A percentile compares a stretch with the other conserved stretches of the same genome.
phyloP scores from a whole-genome alignment of 345 rosid genomes.

The Nephelium lappaceum region DNA sequence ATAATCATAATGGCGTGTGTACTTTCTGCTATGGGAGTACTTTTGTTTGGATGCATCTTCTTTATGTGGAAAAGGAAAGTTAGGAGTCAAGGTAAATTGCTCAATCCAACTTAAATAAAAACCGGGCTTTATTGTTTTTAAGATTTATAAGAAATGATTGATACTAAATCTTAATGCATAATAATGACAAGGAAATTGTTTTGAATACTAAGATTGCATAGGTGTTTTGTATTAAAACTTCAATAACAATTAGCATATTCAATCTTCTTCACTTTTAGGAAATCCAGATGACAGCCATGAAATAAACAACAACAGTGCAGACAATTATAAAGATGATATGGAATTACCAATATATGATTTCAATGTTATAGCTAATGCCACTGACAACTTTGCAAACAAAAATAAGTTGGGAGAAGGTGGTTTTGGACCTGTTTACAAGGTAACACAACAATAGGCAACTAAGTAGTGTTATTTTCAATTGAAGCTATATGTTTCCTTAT shows the following conservation, averaged over 20 bases:
- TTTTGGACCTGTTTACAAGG: slow-evolving; percentile 41
- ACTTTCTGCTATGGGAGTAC: neutral
- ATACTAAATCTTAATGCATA: too few relatives aligned
- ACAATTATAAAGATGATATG: neutral
- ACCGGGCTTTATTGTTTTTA: too few relatives aligned
- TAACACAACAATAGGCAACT: slow-evolving; percentile 1
- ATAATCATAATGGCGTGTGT: neutral
- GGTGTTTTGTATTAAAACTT: neutral
- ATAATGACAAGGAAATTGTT: too few relatives aligned
- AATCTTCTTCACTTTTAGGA: neutral
- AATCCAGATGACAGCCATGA: neutral
- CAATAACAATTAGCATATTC: too few relatives aligned
- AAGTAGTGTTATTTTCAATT: neutral
- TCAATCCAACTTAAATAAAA: neutral
- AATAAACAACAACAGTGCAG: slow-evolving; percentile 5
- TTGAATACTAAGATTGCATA: neutral
- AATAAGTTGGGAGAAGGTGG: slow-evolving; percentile 41
- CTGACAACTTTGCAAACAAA: slow-evolving; percentile 23
- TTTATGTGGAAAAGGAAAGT: neutral
- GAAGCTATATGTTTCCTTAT: neutral
- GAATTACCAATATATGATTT: slow-evolving; percentile 28
- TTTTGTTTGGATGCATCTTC: neutral
- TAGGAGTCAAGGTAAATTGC: neutral
- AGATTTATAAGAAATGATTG: too few relatives aligned
- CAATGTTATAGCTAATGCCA: slow-evolving; percentile 20